Percentiles rank a stretch among this genome's conserved stretches.
These are phyloP conservation scores for Boechera retrofracta DNA, from an alignment of 345 rosid species.

Conservation along the genomic window DNA sequence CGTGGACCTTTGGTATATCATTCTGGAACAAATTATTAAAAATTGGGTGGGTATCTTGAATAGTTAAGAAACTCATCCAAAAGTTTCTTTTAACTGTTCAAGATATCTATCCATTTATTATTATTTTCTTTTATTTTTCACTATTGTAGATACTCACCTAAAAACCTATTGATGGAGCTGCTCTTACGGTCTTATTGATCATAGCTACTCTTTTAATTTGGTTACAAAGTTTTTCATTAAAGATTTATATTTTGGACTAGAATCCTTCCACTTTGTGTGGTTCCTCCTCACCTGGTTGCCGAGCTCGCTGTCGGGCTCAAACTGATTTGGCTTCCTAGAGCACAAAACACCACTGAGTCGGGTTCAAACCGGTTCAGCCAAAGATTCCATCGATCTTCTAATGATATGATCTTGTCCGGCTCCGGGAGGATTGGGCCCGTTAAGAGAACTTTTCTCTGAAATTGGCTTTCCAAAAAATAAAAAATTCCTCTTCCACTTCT, in stretches of 20 bases:
- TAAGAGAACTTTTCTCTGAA: slow-evolving; percentile 50
- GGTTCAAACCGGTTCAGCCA: slow-evolving; percentile 56
- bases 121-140: too few relatives aligned
- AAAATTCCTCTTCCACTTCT: slow-evolving; percentile 62
- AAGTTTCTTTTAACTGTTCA: too few relatives aligned
- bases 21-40: too few relatives aligned
- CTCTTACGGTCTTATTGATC: background rate
- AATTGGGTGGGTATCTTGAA: too few relatives aligned
- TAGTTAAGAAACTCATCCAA: too few relatives aligned
- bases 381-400: slow-evolving; percentile 57
- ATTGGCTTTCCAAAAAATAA: slow-evolving; percentile 58
- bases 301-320: slow-evolving; percentile 29
- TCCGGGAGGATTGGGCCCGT: slow-evolving; percentile 71
- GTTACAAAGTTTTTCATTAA: background rate
- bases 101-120: too few relatives aligned
- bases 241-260: slow-evolving; percentile 13
- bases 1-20: too few relatives aligned
- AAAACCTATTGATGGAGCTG: too few relatives aligned
- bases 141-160: too few relatives aligned
- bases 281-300: background rate
- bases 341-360: slow-evolving; percentile 59
- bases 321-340: slow-evolving; percentile 64
- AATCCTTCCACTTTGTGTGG: background rate
- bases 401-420: background rate
- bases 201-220: background rate